Conservation (phyloP, 2,329 filamentous ascomycete species). For the Raffaelea albimanens region DNA sequence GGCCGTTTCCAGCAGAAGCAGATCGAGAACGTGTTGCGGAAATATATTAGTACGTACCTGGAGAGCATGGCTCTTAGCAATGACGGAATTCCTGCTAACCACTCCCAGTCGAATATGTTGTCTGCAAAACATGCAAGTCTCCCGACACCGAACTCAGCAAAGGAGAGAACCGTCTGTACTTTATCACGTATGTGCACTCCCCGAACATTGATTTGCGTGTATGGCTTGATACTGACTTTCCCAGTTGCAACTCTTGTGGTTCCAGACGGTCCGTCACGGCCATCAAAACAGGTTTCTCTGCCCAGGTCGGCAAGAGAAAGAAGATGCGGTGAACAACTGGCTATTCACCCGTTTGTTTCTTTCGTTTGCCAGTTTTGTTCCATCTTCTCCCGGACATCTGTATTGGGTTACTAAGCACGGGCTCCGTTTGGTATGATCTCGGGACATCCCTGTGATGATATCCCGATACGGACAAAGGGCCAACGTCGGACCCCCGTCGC, state of each 20-base stretch:
- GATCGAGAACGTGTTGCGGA: slow-evolving; percentile 91
- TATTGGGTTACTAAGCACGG: neutral
- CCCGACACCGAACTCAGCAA: slow-evolving; percentile 95
- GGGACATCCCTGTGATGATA: too few relatives aligned
- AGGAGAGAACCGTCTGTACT: slow-evolving; percentile 97
- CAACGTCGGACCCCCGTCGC: too few relatives aligned
- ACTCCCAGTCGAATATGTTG: slow-evolving; percentile 78
- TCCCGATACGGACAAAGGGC: too few relatives aligned
- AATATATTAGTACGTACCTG: slow-evolving; percentile 62
- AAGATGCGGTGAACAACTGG: slow-evolving; percentile 54
- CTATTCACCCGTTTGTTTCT: neutral
- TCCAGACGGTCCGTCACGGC: slow-evolving; percentile 83
- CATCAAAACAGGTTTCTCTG: slow-evolving; percentile 99
- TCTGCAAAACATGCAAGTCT: slow-evolving; percentile 95
- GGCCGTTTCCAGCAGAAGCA: slow-evolving; percentile 99
- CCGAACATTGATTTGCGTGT: neutral
- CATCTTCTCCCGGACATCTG: neutral
- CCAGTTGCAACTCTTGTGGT: slow-evolving; percentile 39
- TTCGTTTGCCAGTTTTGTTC: neutral
- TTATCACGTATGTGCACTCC: slow-evolving; percentile 55
- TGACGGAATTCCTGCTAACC: slow-evolving; percentile 19
- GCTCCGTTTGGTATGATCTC: too few relatives aligned
- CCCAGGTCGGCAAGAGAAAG: slow-evolving; percentile 97
- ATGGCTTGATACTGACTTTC: neutral
- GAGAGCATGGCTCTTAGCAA: neutral